Base-by-base conservation (phyloP, 352 stramenopile genomes). In the Sclerospora graminicola region DNA sequence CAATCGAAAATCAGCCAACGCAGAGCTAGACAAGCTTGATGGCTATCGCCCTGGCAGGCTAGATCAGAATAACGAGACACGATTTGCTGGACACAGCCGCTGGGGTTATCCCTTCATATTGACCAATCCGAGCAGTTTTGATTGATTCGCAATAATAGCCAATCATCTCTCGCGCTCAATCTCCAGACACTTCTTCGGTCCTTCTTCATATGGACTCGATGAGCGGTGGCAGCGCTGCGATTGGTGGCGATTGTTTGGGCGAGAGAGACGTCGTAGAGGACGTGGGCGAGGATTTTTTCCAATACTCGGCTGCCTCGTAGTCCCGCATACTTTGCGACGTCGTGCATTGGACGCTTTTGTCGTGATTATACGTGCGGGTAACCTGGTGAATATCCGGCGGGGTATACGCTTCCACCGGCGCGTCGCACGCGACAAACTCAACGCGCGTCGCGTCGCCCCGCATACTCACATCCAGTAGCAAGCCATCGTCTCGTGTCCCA, bases 381-480 rank as follows among this genome's bases (percentile, higher is more conserved):
- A 89, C 72, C 28, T 73, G 67, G 28, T 84, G 52, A 41, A 89
- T 89, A 41, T 89, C 77, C 4, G 77, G 77, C 6, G 69, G 67
- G n/a, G 45, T 57, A 48, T 77, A 77, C 5, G 48, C 42, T 18
- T 60, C 60, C 1, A 59, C 41, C 2, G 31, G 26, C 2, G 60
- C 57, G 20, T 85, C 73, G 41, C 63, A 78, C 0, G 73, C 66
- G 13, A 92, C 62, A 45, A 93, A 84, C 53, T 93, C 81, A 16
- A 93, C 60, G 26, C 81, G 75, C 18, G 56, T 59, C 5, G 81
- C 81, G 34, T 88, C 76, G n/a, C 79, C 80, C 13, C 81, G 74
- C 73, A 90, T 90, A 49, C 78, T 90, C 56, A 93, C 78, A 36
- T 93, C 81, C 18, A 90, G 45, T 16, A 93, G 48, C 23, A 89